Conservation (phyloP, 345 rosid species). For the Anastatica hierochuntica region DNA sequence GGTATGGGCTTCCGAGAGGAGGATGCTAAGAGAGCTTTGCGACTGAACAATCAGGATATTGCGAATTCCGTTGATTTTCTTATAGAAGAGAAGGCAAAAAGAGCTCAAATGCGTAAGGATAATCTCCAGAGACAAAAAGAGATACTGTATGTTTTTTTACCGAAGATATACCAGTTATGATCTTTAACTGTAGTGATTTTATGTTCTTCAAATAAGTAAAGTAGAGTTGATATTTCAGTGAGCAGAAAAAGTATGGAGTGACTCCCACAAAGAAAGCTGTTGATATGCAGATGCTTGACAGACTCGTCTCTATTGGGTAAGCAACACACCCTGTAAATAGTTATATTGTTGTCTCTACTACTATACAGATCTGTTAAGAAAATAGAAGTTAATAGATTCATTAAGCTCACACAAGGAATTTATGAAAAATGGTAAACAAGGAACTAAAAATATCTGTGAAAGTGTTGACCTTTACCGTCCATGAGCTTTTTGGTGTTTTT, state of each 20-base stretch:
- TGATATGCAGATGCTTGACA: conserved; percentile 53
- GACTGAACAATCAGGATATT: conserved; percentile 70
- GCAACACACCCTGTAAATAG: conserved; percentile 11
- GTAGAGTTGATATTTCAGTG: conserved; percentile 38
- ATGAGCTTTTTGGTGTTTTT: background rate
- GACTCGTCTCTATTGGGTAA: conserved; percentile 68
- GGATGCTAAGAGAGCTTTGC: conserved; percentile 74
- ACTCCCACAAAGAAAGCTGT: conserved; percentile 79
- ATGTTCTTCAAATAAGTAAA: background rate
- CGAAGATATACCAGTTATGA: background rate
- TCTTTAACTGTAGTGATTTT: background rate
- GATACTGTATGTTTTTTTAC: conserved; percentile 33
- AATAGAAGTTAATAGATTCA: too few relatives aligned
- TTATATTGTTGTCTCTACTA: background rate
- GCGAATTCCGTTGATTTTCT: conserved; percentile 71
- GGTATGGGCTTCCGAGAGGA: conserved; percentile 73
- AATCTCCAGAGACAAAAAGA: conserved; percentile 44
- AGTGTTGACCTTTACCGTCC: background rate
- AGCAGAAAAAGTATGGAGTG: conserved; percentile 73
- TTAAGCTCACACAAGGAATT: too few relatives aligned
- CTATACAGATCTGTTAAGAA: too few relatives aligned
- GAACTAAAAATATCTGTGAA: background rate
- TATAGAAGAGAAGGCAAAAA: conserved; percentile 58
- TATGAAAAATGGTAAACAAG: background rate
- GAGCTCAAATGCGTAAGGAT: conserved; percentile 41